phyloP scores from a whole-genome alignment of 2,329 filamentous ascomycete genomes.

The Arthroderma sp. region DNA sequence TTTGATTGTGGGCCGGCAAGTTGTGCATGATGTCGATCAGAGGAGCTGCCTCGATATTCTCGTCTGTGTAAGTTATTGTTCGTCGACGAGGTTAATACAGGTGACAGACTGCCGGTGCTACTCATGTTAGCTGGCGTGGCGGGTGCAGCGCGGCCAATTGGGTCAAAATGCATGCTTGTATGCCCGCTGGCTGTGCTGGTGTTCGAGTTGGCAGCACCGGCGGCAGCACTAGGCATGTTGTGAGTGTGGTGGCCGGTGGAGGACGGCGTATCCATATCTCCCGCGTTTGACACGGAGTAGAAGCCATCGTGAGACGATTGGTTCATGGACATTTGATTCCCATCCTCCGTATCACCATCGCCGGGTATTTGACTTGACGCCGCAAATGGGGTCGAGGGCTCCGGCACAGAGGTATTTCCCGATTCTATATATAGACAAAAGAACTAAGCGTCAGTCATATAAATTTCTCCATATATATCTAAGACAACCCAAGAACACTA shows the following conservation, averaged over 20 bases:
- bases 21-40: constrained; percentile 6
- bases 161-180: constrained; percentile 10
- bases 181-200: neutral
- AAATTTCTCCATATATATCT: neutral
- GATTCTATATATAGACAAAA: neutral
- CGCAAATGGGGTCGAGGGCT: constrained; percentile 5
- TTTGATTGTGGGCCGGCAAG: neutral
- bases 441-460: neutral
- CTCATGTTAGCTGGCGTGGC: constrained; percentile 11
- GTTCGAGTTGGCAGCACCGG: neutral
- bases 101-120: constrained; percentile 5
- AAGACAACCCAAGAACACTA: neutral
- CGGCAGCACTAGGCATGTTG: neutral
- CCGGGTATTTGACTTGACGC: constrained; percentile 13
- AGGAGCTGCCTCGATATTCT: neutral
- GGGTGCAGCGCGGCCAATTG: constrained; percentile 3
- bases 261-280: constrained; percentile 7
- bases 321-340: neutral
- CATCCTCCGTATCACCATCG: constrained; percentile 2
- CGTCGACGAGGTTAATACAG: constrained; percentile 7
- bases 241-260: neutral
- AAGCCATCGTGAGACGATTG: constrained; percentile 6
- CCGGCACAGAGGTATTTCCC: neutral
- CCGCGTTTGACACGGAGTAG: neutral
- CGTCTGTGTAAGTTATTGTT: neutral